phyloP scores from a whole-genome alignment of 2,329 filamentous ascomycete genomes.

The Westerdykella ornata region DNA sequence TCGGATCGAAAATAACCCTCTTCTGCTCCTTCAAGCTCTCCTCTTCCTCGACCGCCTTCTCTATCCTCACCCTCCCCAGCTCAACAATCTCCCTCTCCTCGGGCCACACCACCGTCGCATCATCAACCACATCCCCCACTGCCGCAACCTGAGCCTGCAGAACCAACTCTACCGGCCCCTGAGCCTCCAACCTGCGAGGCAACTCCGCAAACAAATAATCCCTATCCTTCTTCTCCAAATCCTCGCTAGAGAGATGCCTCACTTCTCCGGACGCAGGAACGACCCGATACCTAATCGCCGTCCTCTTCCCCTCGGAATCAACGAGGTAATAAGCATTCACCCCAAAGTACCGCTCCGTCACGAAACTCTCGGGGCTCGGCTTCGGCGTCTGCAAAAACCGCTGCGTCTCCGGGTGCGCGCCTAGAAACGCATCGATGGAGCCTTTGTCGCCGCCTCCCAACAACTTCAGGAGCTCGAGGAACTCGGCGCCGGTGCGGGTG shows the following conservation, averaged over 20 bases:
- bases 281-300: conserved; percentile 46
- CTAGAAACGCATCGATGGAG: conserved; percentile 41
- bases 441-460: conserved; percentile 26
- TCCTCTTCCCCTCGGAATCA: conserved; percentile 37
- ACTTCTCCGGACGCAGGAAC: conserved; percentile 41
- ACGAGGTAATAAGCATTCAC: conserved; percentile 48
- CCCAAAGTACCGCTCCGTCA: conserved; percentile 43
- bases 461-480: conserved; percentile 46
- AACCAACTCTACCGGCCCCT: conserved; percentile 41
- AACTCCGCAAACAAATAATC: conserved; percentile 49
- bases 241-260: conserved; percentile 36
- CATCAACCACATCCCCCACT: conserved; percentile 43
- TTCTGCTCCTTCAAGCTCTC: conserved; percentile 44
- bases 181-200: conserved; percentile 26
- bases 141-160: conserved; percentile 47
- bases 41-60: conserved; percentile 37
- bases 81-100: conserved; percentile 46
- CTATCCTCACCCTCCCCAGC: conserved; percentile 45
- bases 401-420: conserved; percentile 42
- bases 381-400: conserved; percentile 47
- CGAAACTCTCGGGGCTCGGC: conserved; percentile 46
- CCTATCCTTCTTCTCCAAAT: conserved; percentile 33
- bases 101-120: conserved; percentile 50
- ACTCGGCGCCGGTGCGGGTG: conserved; percentile 47
- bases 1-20: conserved; percentile 52